A percentile compares a stretch with the other conserved stretches of the same genome.
Evolutionary conservation across 768 basidiomycete genomes (phyloP).

Genomic region (Kwoniella heveanensis): DNA sequence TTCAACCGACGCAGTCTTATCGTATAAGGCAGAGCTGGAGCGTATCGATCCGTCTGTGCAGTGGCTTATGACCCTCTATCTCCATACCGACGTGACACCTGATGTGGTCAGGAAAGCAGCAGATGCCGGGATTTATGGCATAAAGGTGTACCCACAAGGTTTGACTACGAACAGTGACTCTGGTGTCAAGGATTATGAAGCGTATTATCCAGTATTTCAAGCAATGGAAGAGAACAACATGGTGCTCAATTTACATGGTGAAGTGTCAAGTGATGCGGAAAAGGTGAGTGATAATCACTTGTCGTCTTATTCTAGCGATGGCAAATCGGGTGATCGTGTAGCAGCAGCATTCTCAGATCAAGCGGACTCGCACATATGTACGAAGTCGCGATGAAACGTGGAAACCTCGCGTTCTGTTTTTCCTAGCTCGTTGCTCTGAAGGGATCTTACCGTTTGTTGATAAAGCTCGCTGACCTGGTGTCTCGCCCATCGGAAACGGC

Average conservation of each 20-base stretch:
- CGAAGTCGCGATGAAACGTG: not conserved
- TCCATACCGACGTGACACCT: conserved; percentile 86
- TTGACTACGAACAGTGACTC: conserved; percentile 97
- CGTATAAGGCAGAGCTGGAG: conserved; percentile 76
- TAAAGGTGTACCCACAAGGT: conserved; percentile 95
- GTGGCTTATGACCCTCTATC: conserved; percentile 94
- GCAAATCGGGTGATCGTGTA: not conserved
- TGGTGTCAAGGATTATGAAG: conserved; percentile 92
- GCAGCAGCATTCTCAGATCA: no score
- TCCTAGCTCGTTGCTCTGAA: no score
- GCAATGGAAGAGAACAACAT: conserved; percentile 91
- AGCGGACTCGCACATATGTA: no score
- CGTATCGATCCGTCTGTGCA: conserved; percentile 73
- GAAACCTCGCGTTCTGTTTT: not conserved
- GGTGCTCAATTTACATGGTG: conserved; percentile 96
- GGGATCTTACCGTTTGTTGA: no score
- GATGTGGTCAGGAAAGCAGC: conserved; percentile 88
- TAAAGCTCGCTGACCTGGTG: conserved; percentile 3
- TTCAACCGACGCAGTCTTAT: conserved; percentile 73
- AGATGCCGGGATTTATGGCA: conserved; percentile 76
- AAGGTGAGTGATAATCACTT: conserved; percentile 56
- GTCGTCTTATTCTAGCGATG: not conserved
- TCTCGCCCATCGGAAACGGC: not conserved
- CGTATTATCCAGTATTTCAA: conserved; percentile 88
- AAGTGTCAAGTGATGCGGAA: conserved; percentile 82